Base-by-base conservation (phyloP, 1,284 basidiomycete species). In the Psilocybe mexicana region DNA sequence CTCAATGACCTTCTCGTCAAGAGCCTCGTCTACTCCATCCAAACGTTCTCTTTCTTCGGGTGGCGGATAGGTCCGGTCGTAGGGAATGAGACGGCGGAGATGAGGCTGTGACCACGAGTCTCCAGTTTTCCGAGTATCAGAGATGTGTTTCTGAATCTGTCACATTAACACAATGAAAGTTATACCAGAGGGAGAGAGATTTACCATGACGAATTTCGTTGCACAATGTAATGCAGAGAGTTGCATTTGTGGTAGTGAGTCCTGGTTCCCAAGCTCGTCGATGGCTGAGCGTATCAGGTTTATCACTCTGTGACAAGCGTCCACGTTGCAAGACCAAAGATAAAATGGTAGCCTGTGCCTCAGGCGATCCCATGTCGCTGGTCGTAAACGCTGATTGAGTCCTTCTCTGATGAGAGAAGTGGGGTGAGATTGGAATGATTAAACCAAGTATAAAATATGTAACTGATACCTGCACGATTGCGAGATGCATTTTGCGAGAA, bases 401-500 rank as follows among this genome's bases (percentile, higher is more conserved):
- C 6, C 12, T 36, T 36, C 12, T 36, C 35, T 7, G 6, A 7
- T 36, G 35, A 36, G 6, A 36, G 35, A 12, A 12, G 35, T 18
- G 18, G 18, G 18, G 18, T 18, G 18, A 18, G 18, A 18, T 18
- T 18, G 18, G 18, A 18, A 18, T 18, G 18, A 18, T 18, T 18
- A 18, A 18, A 18, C 18, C 18, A 18, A 18, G 18, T 18, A 18
- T 18, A 12, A 36, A 36, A 12, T 6, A 11, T 52, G 3, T 46
- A 25, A 40, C 49, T 52, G 2, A 30, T 18, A 54, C 52, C 52
- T 25, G 5, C 10, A 23, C 12, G 30, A 23, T 12, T 23, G 26
- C 2, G 33, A 46, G 8, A 54, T 54, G 12, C 43, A 54, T 46
- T 54, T 46, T 2, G 43, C 28, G n/a, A 54, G n/a, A 14, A 54